Conservation (phyloP, 495 filamentous ascomycete species). For the Hypoxylon fuscum region DNA sequence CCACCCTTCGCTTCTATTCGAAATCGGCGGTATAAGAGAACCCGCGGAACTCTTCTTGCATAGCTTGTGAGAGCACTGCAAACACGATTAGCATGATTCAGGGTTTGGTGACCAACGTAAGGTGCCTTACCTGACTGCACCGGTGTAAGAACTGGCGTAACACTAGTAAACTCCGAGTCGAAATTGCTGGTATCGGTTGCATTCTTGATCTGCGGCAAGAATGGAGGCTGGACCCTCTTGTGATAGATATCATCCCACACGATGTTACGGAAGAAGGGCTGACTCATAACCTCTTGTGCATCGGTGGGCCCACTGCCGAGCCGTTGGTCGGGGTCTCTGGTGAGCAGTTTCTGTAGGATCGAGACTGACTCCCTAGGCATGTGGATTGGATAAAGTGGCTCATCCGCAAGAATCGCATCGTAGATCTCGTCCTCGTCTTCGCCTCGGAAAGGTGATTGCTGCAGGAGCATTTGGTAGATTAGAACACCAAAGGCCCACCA, state of each 20-base stretch:
- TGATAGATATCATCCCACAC: constrained; percentile 99
- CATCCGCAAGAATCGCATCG: constrained; percentile 97
- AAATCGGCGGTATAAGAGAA: constrained; percentile 84
- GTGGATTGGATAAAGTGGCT: constrained; percentile 97
- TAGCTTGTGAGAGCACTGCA: constrained; percentile 94
- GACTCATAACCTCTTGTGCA: constrained; percentile 98
- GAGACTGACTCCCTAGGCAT: constrained; percentile 99
- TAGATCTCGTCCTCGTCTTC: constrained; percentile 99
- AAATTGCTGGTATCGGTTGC: constrained; percentile 99
- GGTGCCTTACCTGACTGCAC: constrained; percentile 84
- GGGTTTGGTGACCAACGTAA: constrained; percentile 23
- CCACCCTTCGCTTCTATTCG: constrained; percentile 45
- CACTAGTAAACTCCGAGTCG: constrained; percentile 97
- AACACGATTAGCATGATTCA: constrained; percentile 33
- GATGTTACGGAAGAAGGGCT: constrained; percentile 96
- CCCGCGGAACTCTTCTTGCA: constrained; percentile 99
- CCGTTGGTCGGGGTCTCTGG: constrained; percentile 90
- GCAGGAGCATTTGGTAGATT: constrained; percentile 99
- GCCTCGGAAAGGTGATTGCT: constrained; percentile 98
- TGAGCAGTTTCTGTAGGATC: constrained; percentile 96
- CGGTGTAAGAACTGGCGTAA: constrained; percentile 95
- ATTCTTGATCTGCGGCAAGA: constrained; percentile 86
- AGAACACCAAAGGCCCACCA: constrained; percentile 99
- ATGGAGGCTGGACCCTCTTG: constrained; percentile 89
- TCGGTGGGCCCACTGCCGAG: constrained; percentile 95